These are phyloP conservation scores for Umbelopsis sp. DNA, from an alignment of 192 early-diverging fungal species.

Conservation along the genomic window DNA sequence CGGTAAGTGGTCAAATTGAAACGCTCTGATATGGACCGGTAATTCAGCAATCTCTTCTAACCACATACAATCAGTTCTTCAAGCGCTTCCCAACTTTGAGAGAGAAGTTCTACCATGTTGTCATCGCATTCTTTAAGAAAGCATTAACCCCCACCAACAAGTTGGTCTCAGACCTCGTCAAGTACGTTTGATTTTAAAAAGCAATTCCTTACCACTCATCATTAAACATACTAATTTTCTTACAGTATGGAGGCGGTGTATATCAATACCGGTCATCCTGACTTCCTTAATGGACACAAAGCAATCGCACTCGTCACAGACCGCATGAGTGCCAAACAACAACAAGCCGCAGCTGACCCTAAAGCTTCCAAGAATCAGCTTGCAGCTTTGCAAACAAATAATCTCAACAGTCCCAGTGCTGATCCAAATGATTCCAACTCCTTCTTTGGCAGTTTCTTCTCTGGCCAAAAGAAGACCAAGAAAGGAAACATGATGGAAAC, in stretches of 20 bases:
- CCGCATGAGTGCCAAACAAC: conserved; percentile 25
- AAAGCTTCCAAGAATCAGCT: conserved; percentile 12
- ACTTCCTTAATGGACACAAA: conserved; percentile 97
- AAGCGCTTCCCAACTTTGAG: conserved; percentile 95
- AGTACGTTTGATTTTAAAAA: conserved; percentile 49
- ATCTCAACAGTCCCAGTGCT: background rate
- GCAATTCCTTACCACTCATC: background rate
- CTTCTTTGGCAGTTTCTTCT: conserved; percentile 99
- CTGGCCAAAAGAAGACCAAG: conserved; percentile 74
- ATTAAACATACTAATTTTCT: background rate
- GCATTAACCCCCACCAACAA: conserved; percentile 90
- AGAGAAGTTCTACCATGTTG: conserved; percentile 92
- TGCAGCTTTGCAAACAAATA: conserved; percentile 20
- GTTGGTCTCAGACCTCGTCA: conserved; percentile 89
- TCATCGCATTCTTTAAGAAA: conserved; percentile 94
- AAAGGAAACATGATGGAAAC: conserved; percentile 75
- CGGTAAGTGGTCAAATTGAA: conserved; percentile 44
- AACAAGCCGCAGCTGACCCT: conserved; percentile 22
- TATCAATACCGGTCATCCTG: conserved; percentile 98
- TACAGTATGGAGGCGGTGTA: conserved; percentile 90
- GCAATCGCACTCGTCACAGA: conserved; percentile 94
- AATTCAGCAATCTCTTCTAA: background rate
- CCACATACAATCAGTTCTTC: conserved; percentile 62
- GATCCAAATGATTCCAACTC: conserved; percentile 43
- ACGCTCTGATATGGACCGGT: background rate